Evolutionary conservation across 179 eudicot species (phyloP).

Genomic region (Vitellaria paradoxa): DNA sequence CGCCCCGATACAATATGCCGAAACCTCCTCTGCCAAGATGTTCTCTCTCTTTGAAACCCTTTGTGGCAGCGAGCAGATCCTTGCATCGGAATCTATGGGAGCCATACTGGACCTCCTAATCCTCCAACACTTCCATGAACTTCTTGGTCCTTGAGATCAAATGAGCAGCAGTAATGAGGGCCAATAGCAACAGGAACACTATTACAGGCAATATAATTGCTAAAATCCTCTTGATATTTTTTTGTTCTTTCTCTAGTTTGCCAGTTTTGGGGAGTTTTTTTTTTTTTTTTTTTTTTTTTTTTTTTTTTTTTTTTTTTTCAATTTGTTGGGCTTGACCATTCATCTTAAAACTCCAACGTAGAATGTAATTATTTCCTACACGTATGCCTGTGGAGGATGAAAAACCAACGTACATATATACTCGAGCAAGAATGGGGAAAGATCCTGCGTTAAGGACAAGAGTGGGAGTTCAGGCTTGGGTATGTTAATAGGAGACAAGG

Average conservation of each 20-base stretch:
- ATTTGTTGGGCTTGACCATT: slow-evolving; percentile 7
- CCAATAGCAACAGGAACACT: not conserved
- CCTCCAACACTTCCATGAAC: slow-evolving; percentile 9
- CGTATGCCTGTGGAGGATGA: slow-evolving; percentile 17
- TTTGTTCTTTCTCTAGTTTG: not conserved
- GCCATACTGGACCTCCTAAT: slow-evolving; percentile 24
- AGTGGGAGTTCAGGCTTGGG: slow-evolving; percentile 19
- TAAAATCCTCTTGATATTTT: slow-evolving; percentile 1
- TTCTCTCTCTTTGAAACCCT: slow-evolving; percentile 12
- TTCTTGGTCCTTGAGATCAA: not conserved
- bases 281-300: too few relatives aligned
- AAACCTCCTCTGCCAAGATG: slow-evolving; percentile 5
- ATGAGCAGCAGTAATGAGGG: not conserved
- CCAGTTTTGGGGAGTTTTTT: not conserved
- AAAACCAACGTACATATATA: slow-evolving; percentile 27
- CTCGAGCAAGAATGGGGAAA: slow-evolving; percentile 12
- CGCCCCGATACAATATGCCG: not conserved
- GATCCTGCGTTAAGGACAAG: slow-evolving; percentile 7
- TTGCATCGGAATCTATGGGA: slow-evolving; percentile 24
- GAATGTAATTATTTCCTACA: not conserved
- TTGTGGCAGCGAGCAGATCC: slow-evolving; percentile 22
- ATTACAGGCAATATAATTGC: slow-evolving; percentile 14
- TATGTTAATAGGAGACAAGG: slow-evolving; percentile 22
- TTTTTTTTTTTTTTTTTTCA: too few relatives aligned
- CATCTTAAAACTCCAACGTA: slow-evolving; percentile 16